phyloP scores from a whole-genome alignment of 2,329 filamentous ascomycete genomes.

The Stachybotrys chlorohalonatus region DNA sequence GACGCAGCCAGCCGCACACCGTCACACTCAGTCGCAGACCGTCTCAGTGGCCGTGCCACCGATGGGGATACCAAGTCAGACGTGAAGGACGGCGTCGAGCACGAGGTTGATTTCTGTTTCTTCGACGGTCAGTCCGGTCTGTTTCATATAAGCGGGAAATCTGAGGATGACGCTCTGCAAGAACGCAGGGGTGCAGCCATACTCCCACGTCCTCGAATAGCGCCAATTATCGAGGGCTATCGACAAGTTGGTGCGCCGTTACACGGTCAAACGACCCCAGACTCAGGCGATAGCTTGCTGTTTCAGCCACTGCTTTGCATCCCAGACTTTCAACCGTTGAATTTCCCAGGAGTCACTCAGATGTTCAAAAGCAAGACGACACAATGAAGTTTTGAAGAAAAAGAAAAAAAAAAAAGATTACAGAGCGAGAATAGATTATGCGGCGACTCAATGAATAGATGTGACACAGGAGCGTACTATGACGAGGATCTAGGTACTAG shows the following conservation, averaged over 20 bases:
- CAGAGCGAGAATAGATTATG: not conserved
- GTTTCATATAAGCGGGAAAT: not conserved
- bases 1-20: not conserved
- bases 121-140: not conserved
- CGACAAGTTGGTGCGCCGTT: not conserved
- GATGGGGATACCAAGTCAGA: not conserved
- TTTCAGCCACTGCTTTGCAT: not conserved
- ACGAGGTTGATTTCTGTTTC: not conserved
- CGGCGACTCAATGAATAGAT: not conserved
- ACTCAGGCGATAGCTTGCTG: not conserved
- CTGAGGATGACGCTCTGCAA: not conserved
- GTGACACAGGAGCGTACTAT: too few relatives aligned
- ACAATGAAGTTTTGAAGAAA: too few relatives aligned
- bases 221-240: not conserved
- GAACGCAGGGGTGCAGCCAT: not conserved
- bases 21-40: not conserved
- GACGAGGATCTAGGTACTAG: too few relatives aligned
- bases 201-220: not conserved
- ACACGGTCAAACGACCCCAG: not conserved
- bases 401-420: not conserved
- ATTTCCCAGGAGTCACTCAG: not conserved
- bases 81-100: not conserved
- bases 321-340: not conserved
- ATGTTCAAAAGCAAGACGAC: not conserved
- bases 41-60: not conserved